A percentile compares a stretch with the other conserved stretches of the same genome.
These are phyloP conservation scores for Haberlea rhodopensis DNA, from an alignment of 257 asterid genomes.

Conservation along the genomic window DNA sequence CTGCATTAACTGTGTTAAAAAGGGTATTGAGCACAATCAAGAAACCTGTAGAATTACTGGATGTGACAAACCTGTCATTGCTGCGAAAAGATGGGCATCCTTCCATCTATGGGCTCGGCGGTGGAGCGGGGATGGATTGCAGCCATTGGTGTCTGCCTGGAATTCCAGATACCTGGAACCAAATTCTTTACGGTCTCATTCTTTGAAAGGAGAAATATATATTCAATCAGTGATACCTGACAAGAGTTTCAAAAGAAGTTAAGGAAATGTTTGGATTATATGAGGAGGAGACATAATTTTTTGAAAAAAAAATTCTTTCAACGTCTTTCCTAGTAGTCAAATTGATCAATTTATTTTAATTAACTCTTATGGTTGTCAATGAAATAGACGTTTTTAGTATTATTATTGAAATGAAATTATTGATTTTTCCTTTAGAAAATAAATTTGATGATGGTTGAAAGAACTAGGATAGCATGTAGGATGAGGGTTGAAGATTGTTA, in stretches of 20 bases:
- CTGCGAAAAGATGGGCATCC: conserved; percentile 90
- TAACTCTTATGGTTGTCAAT: background rate
- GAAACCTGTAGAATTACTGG: conserved; percentile 54
- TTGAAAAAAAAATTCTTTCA: conserved; percentile 14
- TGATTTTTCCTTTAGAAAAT: no score
- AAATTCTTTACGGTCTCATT: conserved; percentile 60
- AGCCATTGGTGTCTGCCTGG: conserved; percentile 96
- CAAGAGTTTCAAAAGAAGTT: background rate
- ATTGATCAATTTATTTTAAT: no score
- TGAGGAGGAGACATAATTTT: background rate
- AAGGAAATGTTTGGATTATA: background rate
- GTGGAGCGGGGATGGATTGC: conserved; percentile 55
- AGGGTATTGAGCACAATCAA: conserved; percentile 48
- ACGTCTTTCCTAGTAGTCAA: no score
- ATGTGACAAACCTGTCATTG: conserved; percentile 66
- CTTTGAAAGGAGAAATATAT: conserved; percentile 6
- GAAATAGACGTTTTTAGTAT: no score
- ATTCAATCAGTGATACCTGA: background rate
- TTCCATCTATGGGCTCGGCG: conserved; percentile 61
- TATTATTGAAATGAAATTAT: no score
- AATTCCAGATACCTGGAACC: conserved; percentile 90
- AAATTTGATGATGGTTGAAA: no score
- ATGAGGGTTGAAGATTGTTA: no score
- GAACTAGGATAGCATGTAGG: no score
- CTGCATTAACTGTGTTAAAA: conserved; percentile 55